Conservation (phyloP, 768 basidiomycete species). For the Leccinum longicurvipes region DNA sequence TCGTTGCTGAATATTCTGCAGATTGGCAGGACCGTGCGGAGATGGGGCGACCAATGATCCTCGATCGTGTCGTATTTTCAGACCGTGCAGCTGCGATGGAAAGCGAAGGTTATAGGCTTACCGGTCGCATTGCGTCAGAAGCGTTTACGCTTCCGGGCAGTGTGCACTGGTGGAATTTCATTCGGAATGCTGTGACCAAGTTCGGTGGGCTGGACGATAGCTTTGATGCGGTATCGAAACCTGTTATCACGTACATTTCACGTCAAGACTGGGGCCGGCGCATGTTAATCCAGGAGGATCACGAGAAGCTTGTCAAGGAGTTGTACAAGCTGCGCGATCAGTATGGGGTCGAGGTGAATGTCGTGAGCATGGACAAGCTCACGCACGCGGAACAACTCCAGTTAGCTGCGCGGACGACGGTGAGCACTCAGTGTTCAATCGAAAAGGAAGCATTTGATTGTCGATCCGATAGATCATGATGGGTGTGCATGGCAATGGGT, state of each 20-base stretch:
- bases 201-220: slow-evolving; percentile 58
- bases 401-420: slow-evolving; percentile 82
- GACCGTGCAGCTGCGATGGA: slow-evolving; percentile 86
- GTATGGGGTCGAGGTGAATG: slow-evolving; percentile 83
- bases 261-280: slow-evolving; percentile 86
- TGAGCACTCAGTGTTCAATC: slow-evolving; percentile 36
- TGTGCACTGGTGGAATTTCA: slow-evolving; percentile 80
- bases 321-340: slow-evolving; percentile 63
- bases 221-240: slow-evolving; percentile 48
- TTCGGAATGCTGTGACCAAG: slow-evolving; percentile 68
- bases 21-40: slow-evolving; percentile 82
- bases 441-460: neutral
- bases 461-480: slow-evolving; percentile 69
- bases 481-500: slow-evolving; percentile 91
- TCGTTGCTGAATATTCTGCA: slow-evolving; percentile 72
- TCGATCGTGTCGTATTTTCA: slow-evolving; percentile 84
- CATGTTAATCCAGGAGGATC: slow-evolving; percentile 72
- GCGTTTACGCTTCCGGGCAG: slow-evolving; percentile 74
- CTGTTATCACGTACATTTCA: slow-evolving; percentile 91
- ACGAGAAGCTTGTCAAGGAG: slow-evolving; percentile 74
- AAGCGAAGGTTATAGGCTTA: slow-evolving; percentile 60
- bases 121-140: slow-evolving; percentile 72
- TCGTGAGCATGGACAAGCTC: slow-evolving; percentile 82
- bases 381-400: slow-evolving; percentile 75
- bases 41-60: slow-evolving; percentile 66